Conservation (phyloP, 2,329 filamentous ascomycete genomes). For the Xylaria sp. region DNA sequence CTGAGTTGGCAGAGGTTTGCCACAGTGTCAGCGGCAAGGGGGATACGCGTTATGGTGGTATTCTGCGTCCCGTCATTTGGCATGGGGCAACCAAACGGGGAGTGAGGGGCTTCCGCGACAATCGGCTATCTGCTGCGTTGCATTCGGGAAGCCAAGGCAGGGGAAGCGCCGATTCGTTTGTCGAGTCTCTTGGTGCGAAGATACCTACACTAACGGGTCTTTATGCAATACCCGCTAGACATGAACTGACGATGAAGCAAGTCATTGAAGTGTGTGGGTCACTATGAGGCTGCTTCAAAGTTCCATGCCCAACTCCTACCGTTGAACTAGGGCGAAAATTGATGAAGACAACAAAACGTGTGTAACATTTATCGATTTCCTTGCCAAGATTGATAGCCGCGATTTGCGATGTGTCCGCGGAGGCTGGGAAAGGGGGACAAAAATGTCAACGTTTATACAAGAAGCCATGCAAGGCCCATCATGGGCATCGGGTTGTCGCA, state of each 20-base stretch:
- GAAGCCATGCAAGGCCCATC: neutral
- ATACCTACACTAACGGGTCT: neutral
- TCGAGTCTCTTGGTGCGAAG: neutral
- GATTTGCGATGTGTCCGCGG: slow-evolving; percentile 8
- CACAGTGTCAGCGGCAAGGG: slow-evolving; percentile 8
- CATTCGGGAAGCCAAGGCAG: slow-evolving; percentile 3
- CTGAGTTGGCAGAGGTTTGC: slow-evolving; percentile 25
- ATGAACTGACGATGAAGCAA: slow-evolving; percentile 13
- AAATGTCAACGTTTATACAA: slow-evolving; percentile 14
- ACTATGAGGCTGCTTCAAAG: neutral
- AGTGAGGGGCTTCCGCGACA: neutral
- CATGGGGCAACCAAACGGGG: slow-evolving; percentile 19
- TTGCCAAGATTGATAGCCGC: slow-evolving; percentile 17
- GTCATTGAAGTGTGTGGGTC: neutral
- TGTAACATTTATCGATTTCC: neutral
- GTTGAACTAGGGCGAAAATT: neutral
- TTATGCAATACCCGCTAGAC: slow-evolving; percentile 4
- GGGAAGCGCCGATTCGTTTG: slow-evolving; percentile 15
- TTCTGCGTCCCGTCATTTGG: neutral
- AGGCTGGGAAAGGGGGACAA: neutral
- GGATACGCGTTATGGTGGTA: slow-evolving; percentile 8
- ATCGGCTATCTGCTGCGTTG: slow-evolving; percentile 8
- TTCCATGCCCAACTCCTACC: slow-evolving; percentile 3
- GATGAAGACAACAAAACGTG: neutral
- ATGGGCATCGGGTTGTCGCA: neutral